Evolutionary conservation across 208 protist species (phyloP).

Genomic region (Trypanosoma vivax): DNA sequence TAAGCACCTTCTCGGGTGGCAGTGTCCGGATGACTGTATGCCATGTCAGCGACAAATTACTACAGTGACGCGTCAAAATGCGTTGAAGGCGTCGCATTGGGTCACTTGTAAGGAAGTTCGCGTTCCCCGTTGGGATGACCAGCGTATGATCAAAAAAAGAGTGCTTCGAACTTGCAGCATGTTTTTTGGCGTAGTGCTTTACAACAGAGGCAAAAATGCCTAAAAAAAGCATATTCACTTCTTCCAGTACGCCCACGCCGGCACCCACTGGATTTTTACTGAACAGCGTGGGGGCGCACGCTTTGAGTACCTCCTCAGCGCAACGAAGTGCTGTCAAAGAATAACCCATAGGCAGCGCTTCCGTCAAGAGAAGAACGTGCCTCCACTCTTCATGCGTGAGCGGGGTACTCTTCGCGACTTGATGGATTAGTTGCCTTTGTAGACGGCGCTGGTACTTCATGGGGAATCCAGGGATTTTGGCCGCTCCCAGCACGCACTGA

Average conservation of each 20-base stretch:
- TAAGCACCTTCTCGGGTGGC: slow-evolving; percentile 31
- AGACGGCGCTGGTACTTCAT: slow-evolving; percentile 44
- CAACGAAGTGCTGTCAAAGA: slow-evolving; percentile 41
- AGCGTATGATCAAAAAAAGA: slow-evolving; percentile 4
- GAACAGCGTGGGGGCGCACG: slow-evolving; percentile 50
- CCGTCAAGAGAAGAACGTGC: slow-evolving; percentile 20
- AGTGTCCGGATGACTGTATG: slow-evolving; percentile 13
- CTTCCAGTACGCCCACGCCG: slow-evolving; percentile 20
- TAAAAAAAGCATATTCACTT: slow-evolving; percentile 38
- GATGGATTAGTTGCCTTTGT: slow-evolving; percentile 53
- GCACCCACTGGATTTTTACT: background rate
- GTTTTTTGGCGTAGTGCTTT: slow-evolving; percentile 31
- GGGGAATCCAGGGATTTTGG: slow-evolving; percentile 45
- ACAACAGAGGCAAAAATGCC: slow-evolving; percentile 43
- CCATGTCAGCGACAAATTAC: slow-evolving; percentile 4
- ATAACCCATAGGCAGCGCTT: slow-evolving; percentile 27
- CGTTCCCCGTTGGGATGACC: slow-evolving; percentile 15
- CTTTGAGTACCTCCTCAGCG: slow-evolving; percentile 48
- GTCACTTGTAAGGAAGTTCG: slow-evolving; percentile 34
- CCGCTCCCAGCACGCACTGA: slow-evolving; percentile 58
- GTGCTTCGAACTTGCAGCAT: slow-evolving; percentile 43
- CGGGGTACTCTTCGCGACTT: slow-evolving; percentile 31
- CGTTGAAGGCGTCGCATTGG: slow-evolving; percentile 43
- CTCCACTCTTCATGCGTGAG: slow-evolving; percentile 56
- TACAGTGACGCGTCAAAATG: slow-evolving; percentile 15